Evolutionary conservation across 2,329 filamentous ascomycete genomes (phyloP).

Genomic region (Cercospora janseana): DNA sequence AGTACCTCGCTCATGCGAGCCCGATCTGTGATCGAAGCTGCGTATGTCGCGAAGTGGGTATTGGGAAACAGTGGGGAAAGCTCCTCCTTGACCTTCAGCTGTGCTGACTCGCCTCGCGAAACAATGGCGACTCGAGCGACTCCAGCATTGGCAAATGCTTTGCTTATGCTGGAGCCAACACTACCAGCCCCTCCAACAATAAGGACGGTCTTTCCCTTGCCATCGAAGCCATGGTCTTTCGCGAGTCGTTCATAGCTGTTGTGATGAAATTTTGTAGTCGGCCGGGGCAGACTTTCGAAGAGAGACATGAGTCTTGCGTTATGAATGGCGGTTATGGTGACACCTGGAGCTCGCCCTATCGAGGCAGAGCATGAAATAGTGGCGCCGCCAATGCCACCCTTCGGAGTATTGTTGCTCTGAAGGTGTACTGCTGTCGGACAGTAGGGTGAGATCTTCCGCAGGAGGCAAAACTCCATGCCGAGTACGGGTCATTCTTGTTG

Average conservation of each 20-base stretch:
- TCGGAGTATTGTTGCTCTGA: too few species aligned
- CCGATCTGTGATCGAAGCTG: constrained; percentile 31
- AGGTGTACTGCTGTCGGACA: too few species aligned
- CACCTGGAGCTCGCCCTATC: too few species aligned
- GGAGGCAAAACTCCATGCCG: too few species aligned
- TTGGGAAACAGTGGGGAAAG: constrained; percentile 38
- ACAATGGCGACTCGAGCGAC: constrained; percentile 27
- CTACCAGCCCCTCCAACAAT: constrained; percentile 31
- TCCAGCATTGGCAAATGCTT: constrained; percentile 29
- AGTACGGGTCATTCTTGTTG: too few species aligned
- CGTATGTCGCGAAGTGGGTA: constrained; percentile 38
- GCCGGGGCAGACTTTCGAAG: constrained; percentile 19
- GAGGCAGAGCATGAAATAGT: too few species aligned
- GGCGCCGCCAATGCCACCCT: too few species aligned
- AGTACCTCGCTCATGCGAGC: constrained; percentile 31
- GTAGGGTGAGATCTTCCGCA: too few species aligned
- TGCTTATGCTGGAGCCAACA: constrained; percentile 28
- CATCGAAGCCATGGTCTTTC: constrained; percentile 25
- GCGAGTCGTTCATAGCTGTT: constrained; percentile 28
- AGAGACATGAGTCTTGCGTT: constrained; percentile 2
- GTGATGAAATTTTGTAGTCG: constrained; percentile 29
- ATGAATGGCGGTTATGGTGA: not conserved
- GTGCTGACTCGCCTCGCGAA: constrained; percentile 34
- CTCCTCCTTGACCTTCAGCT: constrained; percentile 39
- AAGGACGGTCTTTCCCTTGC: constrained; percentile 29